Evolutionary conservation across 371 early-diverging fungal species (phyloP).

Genomic region (Apophysomyces trapeziformis): DNA sequence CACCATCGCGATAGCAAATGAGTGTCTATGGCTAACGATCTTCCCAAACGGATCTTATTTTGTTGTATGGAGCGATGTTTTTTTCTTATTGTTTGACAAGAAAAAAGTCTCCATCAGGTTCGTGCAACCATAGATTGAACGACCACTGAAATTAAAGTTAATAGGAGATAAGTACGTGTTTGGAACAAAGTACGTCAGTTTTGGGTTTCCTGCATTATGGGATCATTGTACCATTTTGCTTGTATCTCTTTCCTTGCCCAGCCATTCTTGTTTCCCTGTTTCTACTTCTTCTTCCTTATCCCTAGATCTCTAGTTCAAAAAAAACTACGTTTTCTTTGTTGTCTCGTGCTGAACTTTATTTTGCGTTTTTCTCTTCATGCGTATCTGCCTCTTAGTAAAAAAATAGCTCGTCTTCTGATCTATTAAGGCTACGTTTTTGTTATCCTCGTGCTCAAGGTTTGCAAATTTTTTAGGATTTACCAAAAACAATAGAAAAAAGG

Average conservation of each 20-base stretch:
- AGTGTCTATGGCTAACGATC: background rate
- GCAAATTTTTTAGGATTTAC: too few species aligned
- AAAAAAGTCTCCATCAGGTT: background rate
- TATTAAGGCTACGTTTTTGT: background rate
- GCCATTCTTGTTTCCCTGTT: too few species aligned
- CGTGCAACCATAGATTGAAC: background rate
- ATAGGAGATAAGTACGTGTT: background rate
- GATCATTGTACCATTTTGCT: background rate
- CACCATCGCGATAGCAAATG: too few species aligned
- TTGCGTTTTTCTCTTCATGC: background rate
- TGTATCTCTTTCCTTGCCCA: background rate
- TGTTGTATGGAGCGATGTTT: background rate
- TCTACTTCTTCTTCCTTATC: background rate
- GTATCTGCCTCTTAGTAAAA: background rate
- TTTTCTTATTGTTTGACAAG: constrained; percentile 1
- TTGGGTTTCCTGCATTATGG: background rate
- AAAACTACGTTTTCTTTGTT: background rate
- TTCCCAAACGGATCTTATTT: background rate
- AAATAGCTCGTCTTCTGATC: constrained; percentile 8
- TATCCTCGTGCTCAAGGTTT: constrained; percentile 1
- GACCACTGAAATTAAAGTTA: constrained; percentile 1
- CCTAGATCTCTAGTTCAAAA: background rate
- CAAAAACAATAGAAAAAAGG: too few species aligned
- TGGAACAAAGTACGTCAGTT: background rate
- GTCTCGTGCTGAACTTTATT: constrained; percentile 9